Conservation (phyloP, 371 early-diverging fungal genomes). For the Lichtheimia ornata region DNA sequence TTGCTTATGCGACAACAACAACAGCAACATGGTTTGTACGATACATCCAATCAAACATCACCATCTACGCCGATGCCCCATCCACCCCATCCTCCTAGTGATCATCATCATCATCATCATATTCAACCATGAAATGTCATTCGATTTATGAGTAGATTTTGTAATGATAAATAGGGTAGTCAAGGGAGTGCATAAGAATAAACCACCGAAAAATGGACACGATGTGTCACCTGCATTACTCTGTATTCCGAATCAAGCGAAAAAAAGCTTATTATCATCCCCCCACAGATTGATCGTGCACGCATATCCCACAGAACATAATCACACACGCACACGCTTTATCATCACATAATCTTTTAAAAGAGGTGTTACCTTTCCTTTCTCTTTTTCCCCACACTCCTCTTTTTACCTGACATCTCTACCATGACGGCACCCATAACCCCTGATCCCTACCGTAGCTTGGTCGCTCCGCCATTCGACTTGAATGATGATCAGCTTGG, state of each 20-base stretch:
- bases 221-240: neutral
- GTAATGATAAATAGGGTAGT: too few species aligned
- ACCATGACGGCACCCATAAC: neutral
- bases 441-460: conserved; percentile 14
- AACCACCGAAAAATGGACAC: neutral
- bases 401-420: neutral
- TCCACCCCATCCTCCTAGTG: too few species aligned
- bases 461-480: conserved; percentile 12
- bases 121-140: too few species aligned
- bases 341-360: too few species aligned
- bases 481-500: conserved; percentile 39
- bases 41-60: too few species aligned
- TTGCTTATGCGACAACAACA: too few species aligned
- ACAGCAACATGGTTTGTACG: too few species aligned
- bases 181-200: neutral
- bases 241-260: conserved; percentile 4
- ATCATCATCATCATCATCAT: too few species aligned
- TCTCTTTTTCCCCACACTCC: neutral
- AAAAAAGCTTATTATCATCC: conserved; percentile 5
- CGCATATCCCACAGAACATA: too few species aligned
- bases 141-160: too few species aligned
- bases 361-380: neutral
- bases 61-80: too few species aligned
- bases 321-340: too few species aligned
- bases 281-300: neutral